Conservation (phyloP, 495 filamentous ascomycete species). For the Penicillium tannophilum region DNA sequence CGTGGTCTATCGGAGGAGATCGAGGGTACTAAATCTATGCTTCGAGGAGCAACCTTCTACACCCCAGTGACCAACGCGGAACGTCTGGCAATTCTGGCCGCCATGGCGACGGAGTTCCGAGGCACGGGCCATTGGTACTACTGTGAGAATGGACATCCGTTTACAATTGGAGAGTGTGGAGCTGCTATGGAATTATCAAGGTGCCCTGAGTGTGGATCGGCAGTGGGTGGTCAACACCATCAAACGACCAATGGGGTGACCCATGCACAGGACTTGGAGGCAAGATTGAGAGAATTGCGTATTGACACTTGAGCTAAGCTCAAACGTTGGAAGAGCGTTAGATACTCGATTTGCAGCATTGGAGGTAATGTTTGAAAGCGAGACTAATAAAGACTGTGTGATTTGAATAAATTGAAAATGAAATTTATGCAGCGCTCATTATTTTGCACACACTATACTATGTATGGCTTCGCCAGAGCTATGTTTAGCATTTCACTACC, state of each 20-base stretch:
- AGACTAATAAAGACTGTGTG: background rate
- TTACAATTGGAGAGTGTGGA: slow-evolving; percentile 24
- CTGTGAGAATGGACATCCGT: slow-evolving; percentile 20
- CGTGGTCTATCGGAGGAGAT: slow-evolving; percentile 6
- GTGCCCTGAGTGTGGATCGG: slow-evolving; percentile 8
- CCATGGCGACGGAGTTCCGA: slow-evolving; percentile 5
- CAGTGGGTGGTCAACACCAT: slow-evolving; percentile 9
- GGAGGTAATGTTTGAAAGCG: background rate
- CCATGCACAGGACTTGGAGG: slow-evolving; percentile 6
- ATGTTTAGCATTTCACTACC: background rate
- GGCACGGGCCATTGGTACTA: slow-evolving; percentile 25
- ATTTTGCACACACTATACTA: background rate
- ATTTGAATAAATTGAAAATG: background rate
- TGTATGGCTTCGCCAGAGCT: background rate
- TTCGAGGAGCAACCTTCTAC: slow-evolving; percentile 1
- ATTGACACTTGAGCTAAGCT: background rate
- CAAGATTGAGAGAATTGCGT: background rate
- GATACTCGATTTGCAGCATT: background rate
- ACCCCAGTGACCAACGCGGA: slow-evolving; percentile 6
- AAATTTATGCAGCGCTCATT: background rate
- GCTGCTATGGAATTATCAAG: slow-evolving; percentile 17
- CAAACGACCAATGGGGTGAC: background rate
- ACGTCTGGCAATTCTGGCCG: slow-evolving; percentile 6
- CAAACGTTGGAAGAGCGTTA: no score
- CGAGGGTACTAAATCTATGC: slow-evolving; percentile 6